phyloP scores from a whole-genome alignment of 2,329 filamentous ascomycete species.

The Fusarium pseudograminearum region DNA sequence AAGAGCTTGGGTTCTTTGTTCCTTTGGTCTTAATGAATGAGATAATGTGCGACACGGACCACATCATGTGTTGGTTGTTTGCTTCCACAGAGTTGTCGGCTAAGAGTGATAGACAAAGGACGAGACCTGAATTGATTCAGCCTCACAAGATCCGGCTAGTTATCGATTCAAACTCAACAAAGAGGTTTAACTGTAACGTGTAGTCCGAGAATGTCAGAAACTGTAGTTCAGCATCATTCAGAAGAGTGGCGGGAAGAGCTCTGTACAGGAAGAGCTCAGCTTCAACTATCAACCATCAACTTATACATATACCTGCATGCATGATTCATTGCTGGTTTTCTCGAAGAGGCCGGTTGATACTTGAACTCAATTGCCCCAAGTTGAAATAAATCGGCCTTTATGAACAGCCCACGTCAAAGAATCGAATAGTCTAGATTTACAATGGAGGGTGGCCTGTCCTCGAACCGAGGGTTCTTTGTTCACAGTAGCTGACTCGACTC shows the following conservation, averaged over 20 bases:
- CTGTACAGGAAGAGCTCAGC: neutral
- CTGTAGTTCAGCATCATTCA: neutral
- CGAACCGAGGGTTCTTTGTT: neutral
- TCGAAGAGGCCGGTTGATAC: neutral
- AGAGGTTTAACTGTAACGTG: no score
- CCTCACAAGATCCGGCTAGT: neutral
- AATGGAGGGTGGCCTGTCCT: neutral
- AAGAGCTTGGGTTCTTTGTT: neutral
- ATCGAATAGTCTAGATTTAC: neutral
- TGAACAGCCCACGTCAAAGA: neutral
- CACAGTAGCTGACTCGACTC: no score
- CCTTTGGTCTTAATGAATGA: neutral
- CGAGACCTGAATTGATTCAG: neutral
- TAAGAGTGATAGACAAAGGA: conserved; percentile 1
- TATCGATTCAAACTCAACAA: neutral
- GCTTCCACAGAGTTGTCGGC: neutral
- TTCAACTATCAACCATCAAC: neutral
- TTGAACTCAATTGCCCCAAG: no score
- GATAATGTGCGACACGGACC: neutral
- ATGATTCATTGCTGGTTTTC: neutral
- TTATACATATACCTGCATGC: neutral
- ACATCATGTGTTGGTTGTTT: neutral
- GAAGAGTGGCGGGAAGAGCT: neutral
- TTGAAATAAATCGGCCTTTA: neutral
- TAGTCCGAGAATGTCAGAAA: neutral